Conservation (phyloP, 805 yeast genomes). For the Candida vaughaniae region DNA sequence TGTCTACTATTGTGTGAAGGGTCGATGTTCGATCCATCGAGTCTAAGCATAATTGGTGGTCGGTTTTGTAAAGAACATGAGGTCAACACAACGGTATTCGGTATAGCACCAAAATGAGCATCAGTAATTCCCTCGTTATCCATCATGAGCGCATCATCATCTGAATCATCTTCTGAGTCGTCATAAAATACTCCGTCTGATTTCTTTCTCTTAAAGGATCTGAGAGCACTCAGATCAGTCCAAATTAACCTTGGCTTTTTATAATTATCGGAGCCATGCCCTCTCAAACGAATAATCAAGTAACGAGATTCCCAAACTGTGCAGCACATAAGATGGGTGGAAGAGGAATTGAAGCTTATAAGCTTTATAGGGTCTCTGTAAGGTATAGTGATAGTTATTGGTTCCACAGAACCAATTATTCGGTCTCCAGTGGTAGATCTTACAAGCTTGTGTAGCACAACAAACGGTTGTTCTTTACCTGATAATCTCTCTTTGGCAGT, state of each 20-base stretch:
- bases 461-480: conserved; percentile 72
- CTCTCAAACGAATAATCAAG: conserved; percentile 66
- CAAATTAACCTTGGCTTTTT: conserved; percentile 40
- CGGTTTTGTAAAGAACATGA: conserved; percentile 35
- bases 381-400: conserved; percentile 76
- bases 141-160: conserved; percentile 38
- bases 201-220: conserved; percentile 14
- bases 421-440: conserved; percentile 8
- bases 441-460: conserved; percentile 52
- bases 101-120: conserved; percentile 46
- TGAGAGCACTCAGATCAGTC: conserved; percentile 26
- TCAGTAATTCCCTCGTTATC: conserved; percentile 91
- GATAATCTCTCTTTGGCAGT: conserved; percentile 73
- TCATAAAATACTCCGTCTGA: conserved; percentile 15
- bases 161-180: conserved; percentile 17
- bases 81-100: conserved; percentile 38
- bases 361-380: conserved; percentile 82
- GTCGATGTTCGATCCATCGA: conserved; percentile 52
- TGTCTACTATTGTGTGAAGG: conserved; percentile 12
- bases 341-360: conserved; percentile 69
- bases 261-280: conserved; percentile 41
- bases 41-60: conserved; percentile 31
- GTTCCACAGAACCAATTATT: conserved; percentile 40
- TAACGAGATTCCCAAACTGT: conserved; percentile 78
- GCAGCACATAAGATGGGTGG: conserved; percentile 69